Percentiles rank a stretch among this genome's conserved stretches.
Evolutionary conservation across 768 basidiomycete genomes (phyloP).

Genomic region (Trametes cinnabarina): DNA sequence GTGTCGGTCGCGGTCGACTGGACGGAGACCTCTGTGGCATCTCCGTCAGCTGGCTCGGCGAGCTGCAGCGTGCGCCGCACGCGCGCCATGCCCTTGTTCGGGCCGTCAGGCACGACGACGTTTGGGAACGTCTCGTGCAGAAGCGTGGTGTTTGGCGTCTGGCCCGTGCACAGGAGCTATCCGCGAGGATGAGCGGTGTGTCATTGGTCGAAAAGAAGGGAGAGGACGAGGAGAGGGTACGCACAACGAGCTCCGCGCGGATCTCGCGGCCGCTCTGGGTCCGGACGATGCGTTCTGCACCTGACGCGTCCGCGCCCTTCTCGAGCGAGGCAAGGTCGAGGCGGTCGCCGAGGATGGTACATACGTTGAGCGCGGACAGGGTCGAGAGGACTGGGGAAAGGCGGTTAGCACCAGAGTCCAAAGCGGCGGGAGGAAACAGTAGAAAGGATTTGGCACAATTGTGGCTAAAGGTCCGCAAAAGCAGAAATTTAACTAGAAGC

Average conservation of each 20-base stretch:
- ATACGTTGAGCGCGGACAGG: slow-evolving; percentile 34
- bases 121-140: slow-evolving; percentile 31
- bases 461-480: no score
- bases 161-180: slow-evolving; percentile 61
- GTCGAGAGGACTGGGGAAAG: slow-evolving; percentile 19
- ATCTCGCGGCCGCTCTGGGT: slow-evolving; percentile 52
- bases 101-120: slow-evolving; percentile 33
- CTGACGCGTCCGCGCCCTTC: slow-evolving; percentile 4
- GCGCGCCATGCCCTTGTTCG: slow-evolving; percentile 38
- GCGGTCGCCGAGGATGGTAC: slow-evolving; percentile 53
- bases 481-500: no score
- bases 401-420: background rate
- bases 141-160: slow-evolving; percentile 53
- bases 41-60: slow-evolving; percentile 23
- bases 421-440: no score
- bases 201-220: background rate
- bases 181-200: background rate
- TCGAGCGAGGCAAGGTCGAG: slow-evolving; percentile 41
- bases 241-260: slow-evolving; percentile 51
- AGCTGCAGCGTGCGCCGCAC: slow-evolving; percentile 57
- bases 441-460: no score
- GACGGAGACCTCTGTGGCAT: background rate
- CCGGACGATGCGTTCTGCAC: slow-evolving; percentile 34
- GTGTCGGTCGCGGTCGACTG: background rate
- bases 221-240: slow-evolving; percentile 14